phyloP scores from a whole-genome alignment of 1,284 basidiomycete genomes.

The Microbotryum silenes-acaulis region DNA sequence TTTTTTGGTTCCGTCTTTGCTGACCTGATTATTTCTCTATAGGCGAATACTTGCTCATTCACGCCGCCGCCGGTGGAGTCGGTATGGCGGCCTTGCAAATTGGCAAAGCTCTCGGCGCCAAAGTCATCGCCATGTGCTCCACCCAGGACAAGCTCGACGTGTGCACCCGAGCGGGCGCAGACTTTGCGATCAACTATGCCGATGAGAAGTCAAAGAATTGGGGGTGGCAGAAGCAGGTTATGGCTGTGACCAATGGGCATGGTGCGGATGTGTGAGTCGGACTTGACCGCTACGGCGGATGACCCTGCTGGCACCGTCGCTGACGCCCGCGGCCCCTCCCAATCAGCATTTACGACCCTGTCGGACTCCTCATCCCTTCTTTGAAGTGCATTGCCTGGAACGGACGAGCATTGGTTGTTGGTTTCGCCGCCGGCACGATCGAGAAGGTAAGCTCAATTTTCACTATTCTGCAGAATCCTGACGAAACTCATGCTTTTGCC shows the following conservation, averaged over 20 bases:
- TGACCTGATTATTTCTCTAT: neutral
- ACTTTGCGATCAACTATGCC: slow-evolving; percentile 44
- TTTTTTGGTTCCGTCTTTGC: too few relatives aligned
- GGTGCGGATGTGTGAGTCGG: slow-evolving; percentile 53
- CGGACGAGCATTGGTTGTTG: slow-evolving; percentile 80
- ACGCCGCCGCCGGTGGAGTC: slow-evolving; percentile 85
- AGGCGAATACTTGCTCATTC: slow-evolving; percentile 68
- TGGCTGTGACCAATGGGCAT: slow-evolving; percentile 64
- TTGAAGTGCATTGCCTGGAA: slow-evolving; percentile 93
- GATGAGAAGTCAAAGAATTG: slow-evolving; percentile 33
- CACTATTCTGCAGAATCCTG: too few relatives aligned
- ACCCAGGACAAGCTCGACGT: slow-evolving; percentile 41
- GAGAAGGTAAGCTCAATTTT: slow-evolving; percentile 58
- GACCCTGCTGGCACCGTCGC: neutral
- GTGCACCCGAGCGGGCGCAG: slow-evolving; percentile 42
- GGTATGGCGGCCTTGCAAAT: slow-evolving; percentile 85
- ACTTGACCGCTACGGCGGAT: slow-evolving; percentile 1
- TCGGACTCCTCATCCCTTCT: slow-evolving; percentile 59
- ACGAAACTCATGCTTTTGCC: neutral
- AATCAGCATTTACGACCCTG: slow-evolving; percentile 67
- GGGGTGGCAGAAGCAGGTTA: slow-evolving; percentile 44
- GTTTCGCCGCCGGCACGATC: slow-evolving; percentile 70
- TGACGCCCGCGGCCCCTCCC: neutral
- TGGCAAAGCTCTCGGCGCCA: slow-evolving; percentile 54
- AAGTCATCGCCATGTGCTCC: slow-evolving; percentile 46